Evolutionary conservation across 164 flowering plant genomes (phyloP).

Genomic region (Cinnamomum micranthum): DNA sequence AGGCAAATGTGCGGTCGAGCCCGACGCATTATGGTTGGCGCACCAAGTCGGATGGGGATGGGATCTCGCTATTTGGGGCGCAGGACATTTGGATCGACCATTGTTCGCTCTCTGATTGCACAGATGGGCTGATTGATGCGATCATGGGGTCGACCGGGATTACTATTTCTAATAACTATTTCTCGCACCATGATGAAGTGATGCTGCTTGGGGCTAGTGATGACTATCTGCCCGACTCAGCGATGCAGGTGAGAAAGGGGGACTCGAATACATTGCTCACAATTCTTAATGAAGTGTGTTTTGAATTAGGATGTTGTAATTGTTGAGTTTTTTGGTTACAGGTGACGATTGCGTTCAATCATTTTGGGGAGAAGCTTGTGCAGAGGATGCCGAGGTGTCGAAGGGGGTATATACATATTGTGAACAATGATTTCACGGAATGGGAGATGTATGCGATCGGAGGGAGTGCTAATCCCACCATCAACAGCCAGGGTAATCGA

Average conservation of each 20-base stretch:
- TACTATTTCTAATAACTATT: conserved; percentile 67
- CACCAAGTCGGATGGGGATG: conserved; percentile 82
- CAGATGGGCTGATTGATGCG: conserved; percentile 74
- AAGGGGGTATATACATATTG: conserved; percentile 76
- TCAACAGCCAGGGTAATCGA: conserved; percentile 81
- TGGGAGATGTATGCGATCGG: conserved; percentile 95
- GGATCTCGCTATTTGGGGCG: conserved; percentile 54
- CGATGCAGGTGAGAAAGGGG: conserved; percentile 51
- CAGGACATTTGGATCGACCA: conserved; percentile 74
- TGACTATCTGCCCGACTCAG: conserved; percentile 39
- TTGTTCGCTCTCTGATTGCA: conserved; percentile 55
- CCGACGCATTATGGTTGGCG: conserved; percentile 57
- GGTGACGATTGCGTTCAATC: conserved; percentile 77
- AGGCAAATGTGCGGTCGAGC: conserved; percentile 43
- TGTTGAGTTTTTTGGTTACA: conserved; percentile 15
- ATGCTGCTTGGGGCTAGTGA: conserved; percentile 68
- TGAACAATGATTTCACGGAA: conserved; percentile 65
- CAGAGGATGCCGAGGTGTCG: conserved; percentile 85
- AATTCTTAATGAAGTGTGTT: too few relatives aligned
- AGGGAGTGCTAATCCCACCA: conserved; percentile 79
- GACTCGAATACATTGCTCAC: too few relatives aligned
- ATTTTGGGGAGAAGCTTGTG: conserved; percentile 62
- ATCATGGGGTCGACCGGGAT: conserved; percentile 70
- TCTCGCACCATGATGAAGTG: conserved; percentile 70
- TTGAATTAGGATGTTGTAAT: too few relatives aligned